phyloP scores from a whole-genome alignment of 2,329 filamentous ascomycete genomes.

The Botrytis fragariae region DNA sequence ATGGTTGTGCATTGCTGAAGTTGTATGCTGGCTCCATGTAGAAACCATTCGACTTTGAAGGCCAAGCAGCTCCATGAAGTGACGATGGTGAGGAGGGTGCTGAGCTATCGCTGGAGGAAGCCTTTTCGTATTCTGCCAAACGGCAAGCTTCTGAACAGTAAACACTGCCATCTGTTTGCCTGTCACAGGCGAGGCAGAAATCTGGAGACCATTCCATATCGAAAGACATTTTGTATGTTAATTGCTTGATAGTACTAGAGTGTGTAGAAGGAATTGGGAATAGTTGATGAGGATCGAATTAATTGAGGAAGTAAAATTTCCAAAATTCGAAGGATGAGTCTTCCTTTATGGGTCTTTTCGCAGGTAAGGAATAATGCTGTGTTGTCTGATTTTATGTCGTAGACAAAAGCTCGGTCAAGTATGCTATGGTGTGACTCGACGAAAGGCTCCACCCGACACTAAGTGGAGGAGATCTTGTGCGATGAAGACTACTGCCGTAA shows the following conservation, averaged over 20 bases:
- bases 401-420: constrained; percentile 23
- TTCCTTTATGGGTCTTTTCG: constrained; percentile 19
- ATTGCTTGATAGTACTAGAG: constrained; percentile 16
- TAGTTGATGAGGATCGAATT: constrained; percentile 16
- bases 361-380: constrained; percentile 17
- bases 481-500: constrained; percentile 25
- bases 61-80: constrained; percentile 47
- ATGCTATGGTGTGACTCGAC: constrained; percentile 36
- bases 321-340: constrained; percentile 16
- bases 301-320: constrained; percentile 4
- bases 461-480: constrained; percentile 27
- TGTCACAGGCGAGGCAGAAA: constrained; percentile 92
- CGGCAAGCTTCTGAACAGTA: constrained; percentile 94
- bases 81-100: constrained; percentile 55
- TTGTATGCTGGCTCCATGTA: constrained; percentile 73
- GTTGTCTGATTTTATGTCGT: constrained; percentile 23
- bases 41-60: constrained; percentile 55
- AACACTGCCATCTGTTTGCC: constrained; percentile 74
- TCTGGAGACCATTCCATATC: constrained; percentile 71
- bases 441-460: constrained; percentile 31
- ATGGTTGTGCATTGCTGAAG: constrained; percentile 64
- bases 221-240: constrained; percentile 34
- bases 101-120: constrained; percentile 54
- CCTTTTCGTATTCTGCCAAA: constrained; percentile 80
- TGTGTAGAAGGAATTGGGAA: constrained; percentile 6